These are phyloP conservation scores for Apophysomyces trapeziformis DNA, from an alignment of 371 early-diverging fungal genomes.

Conservation along the genomic window DNA sequence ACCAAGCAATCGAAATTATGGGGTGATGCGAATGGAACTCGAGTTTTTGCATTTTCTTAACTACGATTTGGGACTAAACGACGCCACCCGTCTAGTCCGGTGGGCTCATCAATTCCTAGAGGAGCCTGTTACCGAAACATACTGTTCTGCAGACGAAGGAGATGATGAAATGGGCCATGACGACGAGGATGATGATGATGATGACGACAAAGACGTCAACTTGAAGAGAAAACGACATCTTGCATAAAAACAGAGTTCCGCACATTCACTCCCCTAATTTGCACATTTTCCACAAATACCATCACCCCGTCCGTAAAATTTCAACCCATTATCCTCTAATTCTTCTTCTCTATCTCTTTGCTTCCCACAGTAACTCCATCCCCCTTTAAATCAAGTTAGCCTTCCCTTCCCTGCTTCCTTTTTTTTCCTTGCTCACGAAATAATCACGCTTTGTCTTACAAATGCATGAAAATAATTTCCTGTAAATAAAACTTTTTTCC, in stretches of 20 bases:
- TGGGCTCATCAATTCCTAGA: slow-evolving; percentile 33
- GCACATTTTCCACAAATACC: background rate
- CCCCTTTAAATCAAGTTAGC: too few species aligned
- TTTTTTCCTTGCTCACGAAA: too few species aligned
- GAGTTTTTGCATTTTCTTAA: slow-evolving; percentile 63
- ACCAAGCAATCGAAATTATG: slow-evolving; percentile 9
- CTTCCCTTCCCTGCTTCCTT: too few species aligned
- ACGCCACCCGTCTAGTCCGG: slow-evolving; percentile 35
- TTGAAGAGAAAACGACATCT: background rate
- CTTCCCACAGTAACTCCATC: too few species aligned
- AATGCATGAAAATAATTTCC: too few species aligned
- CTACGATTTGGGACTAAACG: slow-evolving; percentile 44
- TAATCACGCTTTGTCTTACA: too few species aligned
- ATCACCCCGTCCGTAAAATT: too few species aligned
- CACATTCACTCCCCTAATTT: background rate
- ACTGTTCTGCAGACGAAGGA: slow-evolving; percentile 45
- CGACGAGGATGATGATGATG: slow-evolving; percentile 7
- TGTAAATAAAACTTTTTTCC: too few species aligned
- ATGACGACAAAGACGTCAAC: background rate
- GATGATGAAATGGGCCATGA: slow-evolving; percentile 46
- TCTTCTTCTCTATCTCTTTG: too few species aligned
- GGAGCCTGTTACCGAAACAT: slow-evolving; percentile 14
- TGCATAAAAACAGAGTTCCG: background rate
- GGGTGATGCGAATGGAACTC: slow-evolving; percentile 55
- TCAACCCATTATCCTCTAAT: too few species aligned